phyloP scores from a whole-genome alignment of 2,329 filamentous ascomycete genomes.

The Penicillium sp. region DNA sequence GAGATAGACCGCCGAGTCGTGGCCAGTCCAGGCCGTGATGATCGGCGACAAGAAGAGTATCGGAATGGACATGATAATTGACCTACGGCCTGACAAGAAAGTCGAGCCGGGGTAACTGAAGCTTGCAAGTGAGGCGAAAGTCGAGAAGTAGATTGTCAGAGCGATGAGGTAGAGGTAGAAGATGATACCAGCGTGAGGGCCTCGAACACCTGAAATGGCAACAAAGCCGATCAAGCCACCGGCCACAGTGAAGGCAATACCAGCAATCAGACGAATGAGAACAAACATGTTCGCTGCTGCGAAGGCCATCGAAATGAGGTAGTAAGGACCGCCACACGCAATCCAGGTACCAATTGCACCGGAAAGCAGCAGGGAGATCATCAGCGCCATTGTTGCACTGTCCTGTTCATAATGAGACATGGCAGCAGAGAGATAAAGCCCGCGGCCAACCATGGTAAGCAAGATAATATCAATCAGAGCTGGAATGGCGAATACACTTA shows the following conservation, averaged over 20 bases:
- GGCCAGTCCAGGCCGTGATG: conserved; percentile 51
- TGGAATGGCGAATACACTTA: conserved; percentile 62
- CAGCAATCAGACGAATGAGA: conserved; percentile 52
- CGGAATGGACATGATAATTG: conserved; percentile 56
- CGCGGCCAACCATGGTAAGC: conserved; percentile 58
- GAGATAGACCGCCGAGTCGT: conserved; percentile 58
- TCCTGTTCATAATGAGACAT: conserved; percentile 52
- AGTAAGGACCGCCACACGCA: conserved; percentile 61
- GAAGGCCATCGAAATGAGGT: conserved; percentile 57
- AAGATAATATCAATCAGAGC: conserved; percentile 61
- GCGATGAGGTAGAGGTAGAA: conserved; percentile 60
- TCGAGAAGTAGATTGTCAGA: conserved; percentile 58
- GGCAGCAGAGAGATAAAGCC: conserved; percentile 58
- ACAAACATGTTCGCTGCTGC: conserved; percentile 56
- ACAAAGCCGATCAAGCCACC: conserved; percentile 54
- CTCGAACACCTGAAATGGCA: conserved; percentile 47
- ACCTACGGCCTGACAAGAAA: conserved; percentile 56
- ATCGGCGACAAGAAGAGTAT: conserved; percentile 57
- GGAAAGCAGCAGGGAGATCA: conserved; percentile 58
- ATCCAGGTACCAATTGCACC: conserved; percentile 64
- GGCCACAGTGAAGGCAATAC: conserved; percentile 51
- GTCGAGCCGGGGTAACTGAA: conserved; percentile 55
- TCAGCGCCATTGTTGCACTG: conserved; percentile 56
- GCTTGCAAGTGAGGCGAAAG: conserved; percentile 54
- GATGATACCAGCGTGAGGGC: conserved; percentile 50